A percentile compares a stretch with the other conserved stretches of the same genome.
Evolutionary conservation across 768 basidiomycete genomes (phyloP).

Genomic region (Punctularia strigosozonata): DNA sequence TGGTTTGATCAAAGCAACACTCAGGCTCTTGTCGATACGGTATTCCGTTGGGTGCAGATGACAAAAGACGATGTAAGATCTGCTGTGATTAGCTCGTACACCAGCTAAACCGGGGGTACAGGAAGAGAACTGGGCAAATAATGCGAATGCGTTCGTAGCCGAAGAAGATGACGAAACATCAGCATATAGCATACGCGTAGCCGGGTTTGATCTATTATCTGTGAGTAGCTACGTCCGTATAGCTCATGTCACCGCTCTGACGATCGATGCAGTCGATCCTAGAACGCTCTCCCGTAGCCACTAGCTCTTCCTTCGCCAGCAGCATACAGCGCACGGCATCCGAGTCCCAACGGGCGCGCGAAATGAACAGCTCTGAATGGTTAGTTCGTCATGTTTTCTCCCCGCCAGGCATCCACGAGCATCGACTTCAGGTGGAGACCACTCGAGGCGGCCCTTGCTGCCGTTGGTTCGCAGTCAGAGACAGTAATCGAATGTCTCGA

Average conservation of each 20-base stretch:
- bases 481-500: constrained; percentile 66
- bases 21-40: constrained; percentile 33
- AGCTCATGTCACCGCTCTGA: constrained; percentile 1
- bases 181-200: constrained; percentile 69
- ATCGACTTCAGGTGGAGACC: constrained; percentile 68
- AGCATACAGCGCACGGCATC: constrained; percentile 42
- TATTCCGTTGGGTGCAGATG: constrained; percentile 75
- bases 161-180: constrained; percentile 92
- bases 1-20: constrained; percentile 51
- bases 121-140: constrained; percentile 86
- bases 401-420: not conserved
- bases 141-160: constrained; percentile 86
- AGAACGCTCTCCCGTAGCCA: constrained; percentile 38
- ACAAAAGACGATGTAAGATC: constrained; percentile 73
- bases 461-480: constrained; percentile 72
- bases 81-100: not conserved
- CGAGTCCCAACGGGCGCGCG: constrained; percentile 42
- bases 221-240: constrained; percentile 27
- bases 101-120: constrained; percentile 24
- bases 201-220: constrained; percentile 72
- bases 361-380: constrained; percentile 54
- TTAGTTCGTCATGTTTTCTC: constrained; percentile 17
- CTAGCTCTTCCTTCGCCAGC: constrained; percentile 40
- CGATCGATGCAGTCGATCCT: constrained; percentile 36
- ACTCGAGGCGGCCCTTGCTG: constrained; percentile 75